Evolutionary conservation across 108 stramenopile species (phyloP).

Genomic region (Nitzschia sp.): DNA sequence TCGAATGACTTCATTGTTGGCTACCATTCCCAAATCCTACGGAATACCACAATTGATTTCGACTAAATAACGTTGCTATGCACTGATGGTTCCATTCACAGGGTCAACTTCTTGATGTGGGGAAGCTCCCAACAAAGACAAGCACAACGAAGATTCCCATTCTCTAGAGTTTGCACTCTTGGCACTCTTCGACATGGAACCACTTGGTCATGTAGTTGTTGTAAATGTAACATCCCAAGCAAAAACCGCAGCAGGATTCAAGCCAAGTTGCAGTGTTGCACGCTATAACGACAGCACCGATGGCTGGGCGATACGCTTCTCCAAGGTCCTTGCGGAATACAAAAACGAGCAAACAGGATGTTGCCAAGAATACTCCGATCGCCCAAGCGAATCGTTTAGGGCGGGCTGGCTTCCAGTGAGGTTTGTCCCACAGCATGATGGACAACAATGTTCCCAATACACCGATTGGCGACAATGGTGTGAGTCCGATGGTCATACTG

Average conservation of each 20-base stretch:
- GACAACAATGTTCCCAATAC: slow-evolving; percentile 35
- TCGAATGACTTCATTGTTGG: too few species aligned
- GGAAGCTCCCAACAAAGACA: too few species aligned
- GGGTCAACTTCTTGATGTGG: too few species aligned
- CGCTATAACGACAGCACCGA: slow-evolving; percentile 31
- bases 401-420: slow-evolving; percentile 55
- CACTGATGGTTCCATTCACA: too few species aligned
- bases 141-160: neutral
- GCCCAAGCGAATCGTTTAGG: slow-evolving; percentile 61
- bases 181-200: slow-evolving; percentile 46
- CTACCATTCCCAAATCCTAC: too few species aligned
- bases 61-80: too few species aligned
- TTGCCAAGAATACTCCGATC: slow-evolving; percentile 46
- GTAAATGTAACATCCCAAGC: slow-evolving; percentile 58
- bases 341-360: slow-evolving; percentile 34
- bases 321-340: slow-evolving; percentile 30
- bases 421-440: slow-evolving; percentile 30
- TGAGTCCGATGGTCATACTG: slow-evolving; percentile 43
- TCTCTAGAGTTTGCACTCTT: slow-evolving; percentile 49
- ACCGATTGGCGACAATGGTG: slow-evolving; percentile 56
- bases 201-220: slow-evolving; percentile 39
- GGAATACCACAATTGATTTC: too few species aligned
- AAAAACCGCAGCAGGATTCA: slow-evolving; percentile 52
- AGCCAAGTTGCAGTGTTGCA: slow-evolving; percentile 56
- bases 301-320: slow-evolving; percentile 4